Conservation (phyloP, 805 yeast species). For the Wickerhamiella domercqiae region DNA sequence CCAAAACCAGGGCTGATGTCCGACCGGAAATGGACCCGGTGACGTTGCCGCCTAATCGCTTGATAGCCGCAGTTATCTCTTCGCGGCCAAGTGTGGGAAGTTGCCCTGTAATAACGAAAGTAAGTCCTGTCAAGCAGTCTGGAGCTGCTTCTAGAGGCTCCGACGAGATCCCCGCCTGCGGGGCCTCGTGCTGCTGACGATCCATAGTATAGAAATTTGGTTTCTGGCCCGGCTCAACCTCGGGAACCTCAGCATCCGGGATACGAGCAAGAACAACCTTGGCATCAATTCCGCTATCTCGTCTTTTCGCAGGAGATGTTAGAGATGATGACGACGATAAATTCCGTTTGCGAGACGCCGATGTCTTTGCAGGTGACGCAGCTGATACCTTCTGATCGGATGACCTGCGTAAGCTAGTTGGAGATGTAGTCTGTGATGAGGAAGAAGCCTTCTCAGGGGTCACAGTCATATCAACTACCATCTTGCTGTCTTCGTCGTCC, state of each 20-base stretch:
- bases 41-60: conserved; percentile 80
- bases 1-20: conserved; percentile 79
- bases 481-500: no score
- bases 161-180: neutral
- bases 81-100: conserved; percentile 67
- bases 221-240: conserved; percentile 31
- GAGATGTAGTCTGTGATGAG: no score
- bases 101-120: conserved; percentile 86
- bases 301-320: no score
- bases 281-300: neutral
- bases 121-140: conserved; percentile 74
- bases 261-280: conserved; percentile 36
- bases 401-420: no score
- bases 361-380: no score
- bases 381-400: no score
- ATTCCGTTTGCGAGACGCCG: no score
- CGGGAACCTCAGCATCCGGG: conserved; percentile 58
- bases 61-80: conserved; percentile 60
- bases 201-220: conserved; percentile 41
- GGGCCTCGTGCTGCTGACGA: conserved; percentile 12
- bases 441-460: no score
- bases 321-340: no score
- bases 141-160: conserved; percentile 40
- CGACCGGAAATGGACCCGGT: conserved; percentile 67
- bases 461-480: no score